A percentile compares a stretch with the other conserved stretches of the same genome.
phyloP scores from a whole-genome alignment of 768 basidiomycete species.

The Crepidotus variabilis region DNA sequence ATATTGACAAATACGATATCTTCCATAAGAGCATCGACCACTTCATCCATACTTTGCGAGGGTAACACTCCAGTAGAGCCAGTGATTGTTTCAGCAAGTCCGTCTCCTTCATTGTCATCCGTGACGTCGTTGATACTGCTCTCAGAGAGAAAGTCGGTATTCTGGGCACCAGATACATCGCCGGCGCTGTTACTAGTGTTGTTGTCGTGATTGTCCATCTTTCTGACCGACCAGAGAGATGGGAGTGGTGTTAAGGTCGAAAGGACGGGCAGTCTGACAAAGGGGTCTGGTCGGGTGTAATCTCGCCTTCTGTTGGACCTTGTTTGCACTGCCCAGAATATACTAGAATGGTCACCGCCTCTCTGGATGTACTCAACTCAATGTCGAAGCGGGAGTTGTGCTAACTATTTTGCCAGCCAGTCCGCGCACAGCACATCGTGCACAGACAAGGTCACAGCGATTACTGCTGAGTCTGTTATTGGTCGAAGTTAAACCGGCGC shows the following conservation, averaged over 20 bases:
- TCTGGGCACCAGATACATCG: not conserved
- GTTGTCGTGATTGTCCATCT: not conserved
- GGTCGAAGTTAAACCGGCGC: not conserved
- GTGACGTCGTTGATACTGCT: not conserved
- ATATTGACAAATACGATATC: constrained; percentile 18
- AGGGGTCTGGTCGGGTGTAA: not conserved
- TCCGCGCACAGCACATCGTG: not conserved
- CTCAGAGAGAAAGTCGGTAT: too few relatives aligned
- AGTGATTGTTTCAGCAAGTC: not conserved
- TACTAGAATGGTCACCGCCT: constrained; percentile 6
- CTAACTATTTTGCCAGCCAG: not conserved
- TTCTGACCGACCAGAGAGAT: constrained; percentile 1
- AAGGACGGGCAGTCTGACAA: not conserved
- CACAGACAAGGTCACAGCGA: not conserved
- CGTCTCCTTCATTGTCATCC: too few relatives aligned
- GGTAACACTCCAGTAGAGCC: constrained; percentile 1
- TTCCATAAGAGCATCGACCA: constrained; percentile 3
- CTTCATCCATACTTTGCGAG: not conserved
- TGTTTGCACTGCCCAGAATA: constrained; percentile 3
- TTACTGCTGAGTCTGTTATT: not conserved
- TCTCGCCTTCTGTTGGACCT: not conserved
- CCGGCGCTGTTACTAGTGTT: not conserved
- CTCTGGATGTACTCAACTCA: not conserved
- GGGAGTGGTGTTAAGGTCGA: constrained; percentile 5
- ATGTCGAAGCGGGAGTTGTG: not conserved